Conservation (phyloP, 768 basidiomycete species). For the Mycena polygramma region DNA sequence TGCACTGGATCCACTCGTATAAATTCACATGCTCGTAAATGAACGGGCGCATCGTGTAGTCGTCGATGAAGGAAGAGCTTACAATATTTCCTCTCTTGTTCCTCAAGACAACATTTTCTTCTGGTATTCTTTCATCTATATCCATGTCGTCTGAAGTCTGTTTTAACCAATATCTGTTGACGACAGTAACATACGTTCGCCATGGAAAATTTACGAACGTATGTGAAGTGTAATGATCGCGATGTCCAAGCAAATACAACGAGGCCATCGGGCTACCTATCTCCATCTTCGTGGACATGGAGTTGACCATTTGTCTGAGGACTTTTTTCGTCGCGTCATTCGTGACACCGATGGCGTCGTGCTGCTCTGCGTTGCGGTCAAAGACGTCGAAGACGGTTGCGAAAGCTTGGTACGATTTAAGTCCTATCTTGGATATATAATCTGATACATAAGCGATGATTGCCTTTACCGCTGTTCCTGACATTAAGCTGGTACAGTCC, state of each 20-base stretch:
- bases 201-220: too few species aligned
- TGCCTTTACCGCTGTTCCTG: constrained; percentile 13
- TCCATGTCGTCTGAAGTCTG: too few species aligned
- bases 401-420: constrained; percentile 16
- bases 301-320: too few species aligned
- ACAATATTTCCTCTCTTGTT: constrained; percentile 23
- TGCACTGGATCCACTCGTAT: constrained; percentile 40
- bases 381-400: not conserved
- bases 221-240: too few species aligned
- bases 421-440: not conserved
- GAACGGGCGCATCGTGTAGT: constrained; percentile 38
- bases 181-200: too few species aligned
- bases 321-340: too few species aligned
- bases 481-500: not conserved
- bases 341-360: too few species aligned
- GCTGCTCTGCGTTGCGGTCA: constrained; percentile 39
- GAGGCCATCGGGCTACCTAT: not conserved
- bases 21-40: constrained; percentile 31
- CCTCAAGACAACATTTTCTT: not conserved
- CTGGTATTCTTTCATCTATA: not conserved
- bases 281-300: not conserved
- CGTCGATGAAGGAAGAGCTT: constrained; percentile 42
- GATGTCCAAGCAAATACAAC: too few species aligned
- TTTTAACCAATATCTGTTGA: too few species aligned
- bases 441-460: constrained; percentile 4